Conservation (phyloP, 1,284 basidiomycete species). For the Ceratobasidium papillatum region DNA sequence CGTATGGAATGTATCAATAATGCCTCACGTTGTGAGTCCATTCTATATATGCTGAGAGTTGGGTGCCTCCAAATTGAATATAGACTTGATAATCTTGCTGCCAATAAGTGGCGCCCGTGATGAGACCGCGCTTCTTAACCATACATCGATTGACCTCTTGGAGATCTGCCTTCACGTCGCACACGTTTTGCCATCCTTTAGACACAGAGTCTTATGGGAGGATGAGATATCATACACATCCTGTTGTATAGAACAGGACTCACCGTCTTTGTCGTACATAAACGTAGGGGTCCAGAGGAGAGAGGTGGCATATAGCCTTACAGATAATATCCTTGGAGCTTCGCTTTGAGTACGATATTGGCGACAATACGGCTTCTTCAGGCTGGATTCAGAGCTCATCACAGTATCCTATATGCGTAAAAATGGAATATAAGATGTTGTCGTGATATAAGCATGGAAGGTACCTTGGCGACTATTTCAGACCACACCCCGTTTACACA, state of each 20-base stretch:
- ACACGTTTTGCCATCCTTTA: neutral
- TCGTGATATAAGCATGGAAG: neutral
- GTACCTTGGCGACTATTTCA: neutral
- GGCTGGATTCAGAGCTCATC: neutral
- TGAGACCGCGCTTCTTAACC: neutral
- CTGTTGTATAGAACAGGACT: neutral
- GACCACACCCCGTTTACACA: neutral
- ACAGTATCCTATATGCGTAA: neutral
- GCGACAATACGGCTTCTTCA: neutral
- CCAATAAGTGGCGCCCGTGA: conserved; percentile 1
- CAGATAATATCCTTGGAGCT: neutral
- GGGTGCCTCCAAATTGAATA: conserved; percentile 11
- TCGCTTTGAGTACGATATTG: neutral
- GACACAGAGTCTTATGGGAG: neutral
- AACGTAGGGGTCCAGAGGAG: neutral
- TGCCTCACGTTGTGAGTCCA: conserved; percentile 8
- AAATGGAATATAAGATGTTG: neutral
- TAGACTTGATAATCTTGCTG: neutral
- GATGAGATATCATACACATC: neutral
- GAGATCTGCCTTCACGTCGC: neutral
- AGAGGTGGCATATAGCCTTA: neutral
- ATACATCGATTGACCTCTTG: neutral
- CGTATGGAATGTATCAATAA: too few species aligned
- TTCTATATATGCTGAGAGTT: conserved; percentile 4
- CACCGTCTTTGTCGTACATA: conserved; percentile 7